Evolutionary conservation across 2,329 filamentous ascomycete species (phyloP).

Genomic region (Pyrenophora tritici-repentis): DNA sequence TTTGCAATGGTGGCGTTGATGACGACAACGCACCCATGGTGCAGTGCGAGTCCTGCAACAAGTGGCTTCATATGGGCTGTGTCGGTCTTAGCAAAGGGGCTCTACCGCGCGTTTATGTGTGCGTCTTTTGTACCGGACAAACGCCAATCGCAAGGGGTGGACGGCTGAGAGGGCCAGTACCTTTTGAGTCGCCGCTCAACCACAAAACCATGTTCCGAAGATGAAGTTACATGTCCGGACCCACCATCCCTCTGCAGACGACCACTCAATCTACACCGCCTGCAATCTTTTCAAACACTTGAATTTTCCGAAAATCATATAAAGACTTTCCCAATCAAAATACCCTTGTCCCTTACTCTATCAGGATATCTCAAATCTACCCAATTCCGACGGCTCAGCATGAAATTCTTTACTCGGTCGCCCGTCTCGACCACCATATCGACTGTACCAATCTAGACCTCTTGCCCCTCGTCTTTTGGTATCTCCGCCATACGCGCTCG

Average conservation of each 20-base stretch:
- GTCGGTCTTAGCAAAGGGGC: constrained; percentile 58
- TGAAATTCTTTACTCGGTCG: not conserved
- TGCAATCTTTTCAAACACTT: no score
- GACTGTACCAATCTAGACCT: not conserved
- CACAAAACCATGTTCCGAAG: constrained; percentile 7
- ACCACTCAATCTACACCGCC: no score
- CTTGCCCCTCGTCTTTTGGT: no score
- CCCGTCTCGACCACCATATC: not conserved
- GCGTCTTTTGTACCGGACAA: constrained; percentile 47
- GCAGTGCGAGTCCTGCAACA: constrained; percentile 67
- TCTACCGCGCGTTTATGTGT: constrained; percentile 50
- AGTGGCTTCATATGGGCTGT: constrained; percentile 65
- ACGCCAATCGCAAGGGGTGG: constrained; percentile 19
- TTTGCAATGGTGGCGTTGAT: constrained; percentile 56
- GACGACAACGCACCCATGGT: constrained; percentile 63
- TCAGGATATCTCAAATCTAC: no score
- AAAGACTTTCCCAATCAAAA: no score
- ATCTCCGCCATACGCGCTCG: no score
- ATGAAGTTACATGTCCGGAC: not conserved
- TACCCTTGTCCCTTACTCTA: not conserved
- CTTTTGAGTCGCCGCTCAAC: constrained; percentile 8
- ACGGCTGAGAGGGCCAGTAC: constrained; percentile 12
- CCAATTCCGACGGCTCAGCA: not conserved
- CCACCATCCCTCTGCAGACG: not conserved
- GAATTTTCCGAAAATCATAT: no score